Evolutionary conservation across 1,284 basidiomycete genomes (phyloP).

Genomic region (Exobasidium cylindrosporum): DNA sequence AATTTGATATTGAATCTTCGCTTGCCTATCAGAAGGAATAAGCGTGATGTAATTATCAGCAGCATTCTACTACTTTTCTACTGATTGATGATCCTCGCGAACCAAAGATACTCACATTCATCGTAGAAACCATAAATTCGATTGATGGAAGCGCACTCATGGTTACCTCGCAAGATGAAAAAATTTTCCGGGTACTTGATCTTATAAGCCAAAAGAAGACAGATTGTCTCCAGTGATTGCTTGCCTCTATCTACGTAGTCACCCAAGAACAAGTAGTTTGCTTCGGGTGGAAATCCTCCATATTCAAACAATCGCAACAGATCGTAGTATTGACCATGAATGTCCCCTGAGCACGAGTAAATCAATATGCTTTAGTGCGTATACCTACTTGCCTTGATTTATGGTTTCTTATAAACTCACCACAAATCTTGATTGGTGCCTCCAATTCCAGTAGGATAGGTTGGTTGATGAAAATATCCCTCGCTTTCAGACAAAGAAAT

Average conservation of each 20-base stretch:
- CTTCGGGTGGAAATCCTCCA: constrained; percentile 96
- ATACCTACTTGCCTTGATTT: neutral
- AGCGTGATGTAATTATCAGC: neutral
- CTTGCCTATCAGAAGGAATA: constrained; percentile 61
- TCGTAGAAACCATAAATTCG: constrained; percentile 99
- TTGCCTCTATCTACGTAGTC: constrained; percentile 99
- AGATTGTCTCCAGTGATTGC: constrained; percentile 95
- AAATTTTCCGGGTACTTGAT: constrained; percentile 98
- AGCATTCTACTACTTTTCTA: neutral
- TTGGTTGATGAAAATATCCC: constrained; percentile 94
- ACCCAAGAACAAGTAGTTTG: constrained; percentile 97
- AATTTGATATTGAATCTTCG: constrained; percentile 98
- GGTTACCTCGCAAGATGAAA: constrained; percentile 94
- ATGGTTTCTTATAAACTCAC: constrained; percentile 62
- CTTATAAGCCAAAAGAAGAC: constrained; percentile 95
- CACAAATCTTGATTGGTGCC: constrained; percentile 95
- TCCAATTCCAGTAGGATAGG: constrained; percentile 90
- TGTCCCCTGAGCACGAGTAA: constrained; percentile 68
- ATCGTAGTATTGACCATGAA: constrained; percentile 98
- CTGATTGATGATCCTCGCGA: constrained; percentile 55
- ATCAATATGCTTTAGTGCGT: no score
- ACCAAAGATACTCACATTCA: constrained; percentile 68
- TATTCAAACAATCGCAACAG: constrained; percentile 97
- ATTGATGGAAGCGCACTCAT: constrained; percentile 98
- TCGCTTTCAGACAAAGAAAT: constrained; percentile 87